A percentile compares a stretch with the other conserved stretches of the same genome.
phyloP scores from a whole-genome alignment of 2,329 filamentous ascomycete genomes.

The Colletotrichum godetiae region DNA sequence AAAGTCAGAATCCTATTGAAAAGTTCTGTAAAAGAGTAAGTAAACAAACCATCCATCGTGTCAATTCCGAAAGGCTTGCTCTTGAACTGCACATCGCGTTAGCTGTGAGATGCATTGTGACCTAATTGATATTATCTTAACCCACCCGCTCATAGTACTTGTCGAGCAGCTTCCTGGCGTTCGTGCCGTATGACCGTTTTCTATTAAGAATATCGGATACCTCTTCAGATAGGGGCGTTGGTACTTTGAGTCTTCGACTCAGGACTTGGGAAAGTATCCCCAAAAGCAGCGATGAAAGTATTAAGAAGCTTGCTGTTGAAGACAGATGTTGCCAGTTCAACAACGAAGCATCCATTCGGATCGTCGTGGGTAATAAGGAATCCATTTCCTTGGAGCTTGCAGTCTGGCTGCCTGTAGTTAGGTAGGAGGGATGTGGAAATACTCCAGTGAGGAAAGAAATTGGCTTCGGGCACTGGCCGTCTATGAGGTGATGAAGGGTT shows the following conservation, averaged over 20 bases:
- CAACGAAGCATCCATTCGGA: background rate
- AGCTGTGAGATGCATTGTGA: no score
- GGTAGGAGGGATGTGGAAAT: no score
- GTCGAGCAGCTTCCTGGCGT: no score
- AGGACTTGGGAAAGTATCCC: background rate
- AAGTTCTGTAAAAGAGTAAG: background rate
- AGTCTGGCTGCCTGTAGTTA: no score
- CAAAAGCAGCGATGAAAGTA: slow-evolving; percentile 1
- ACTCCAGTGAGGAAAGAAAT: no score
- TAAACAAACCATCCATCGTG: slow-evolving; percentile 1
- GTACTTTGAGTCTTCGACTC: background rate
- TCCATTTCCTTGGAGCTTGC: background rate
- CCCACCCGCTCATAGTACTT: no score
- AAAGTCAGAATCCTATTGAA: background rate
- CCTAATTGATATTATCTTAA: no score
- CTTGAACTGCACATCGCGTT: no score
- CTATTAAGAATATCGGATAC: background rate
- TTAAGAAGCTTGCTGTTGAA: background rate
- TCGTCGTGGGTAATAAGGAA: background rate
- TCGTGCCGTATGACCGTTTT: background rate
- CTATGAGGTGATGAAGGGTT: background rate
- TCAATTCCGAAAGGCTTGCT: slow-evolving; percentile 1
- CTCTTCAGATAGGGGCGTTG: slow-evolving; percentile 1
- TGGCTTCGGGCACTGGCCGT: no score
- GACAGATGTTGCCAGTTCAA: background rate